These are phyloP conservation scores for Fraxinus velutina DNA, from an alignment of 305 asterid genomes.

Conservation along the genomic window DNA sequence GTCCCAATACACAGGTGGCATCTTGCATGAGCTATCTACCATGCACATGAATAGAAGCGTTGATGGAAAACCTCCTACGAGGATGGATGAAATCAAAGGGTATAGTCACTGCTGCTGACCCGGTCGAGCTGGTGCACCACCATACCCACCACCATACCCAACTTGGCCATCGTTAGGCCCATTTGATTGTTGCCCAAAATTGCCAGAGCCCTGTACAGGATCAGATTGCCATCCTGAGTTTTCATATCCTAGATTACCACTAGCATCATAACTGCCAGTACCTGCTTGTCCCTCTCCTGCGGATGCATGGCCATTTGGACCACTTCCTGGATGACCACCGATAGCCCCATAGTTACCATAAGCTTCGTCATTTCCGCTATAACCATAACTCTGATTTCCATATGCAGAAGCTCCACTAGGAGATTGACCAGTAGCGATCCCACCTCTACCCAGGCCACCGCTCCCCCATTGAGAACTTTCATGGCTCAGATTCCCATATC, in stretches of 20 bases:
- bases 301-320: constrained; percentile 45
- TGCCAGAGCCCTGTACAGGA: constrained; percentile 51
- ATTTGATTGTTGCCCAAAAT: constrained; percentile 36
- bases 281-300: constrained; percentile 50
- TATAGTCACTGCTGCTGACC: constrained; percentile 50
- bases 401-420: constrained; percentile 64
- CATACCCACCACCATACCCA: constrained; percentile 56
- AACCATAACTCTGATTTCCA: constrained; percentile 74
- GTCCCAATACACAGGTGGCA: constrained; percentile 35
- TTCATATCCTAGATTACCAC: constrained; percentile 54
- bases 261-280: constrained; percentile 55
- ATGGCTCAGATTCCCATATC: constrained; percentile 61
- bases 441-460: constrained; percentile 45
- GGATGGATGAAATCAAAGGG: constrained; percentile 7
- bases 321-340: constrained; percentile 65
- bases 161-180: constrained; percentile 48
- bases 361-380: constrained; percentile 59
- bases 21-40: constrained; percentile 42
- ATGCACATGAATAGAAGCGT: constrained; percentile 29
- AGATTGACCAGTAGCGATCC: constrained; percentile 54
- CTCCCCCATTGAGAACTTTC: constrained; percentile 62
- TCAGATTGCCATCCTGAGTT: constrained; percentile 69
- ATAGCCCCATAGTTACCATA: constrained; percentile 77
- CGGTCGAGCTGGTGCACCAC: constrained; percentile 45
- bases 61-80: constrained; percentile 30